Conservation (phyloP, 1,284 basidiomycete species). For the Hymenochaete sp. region DNA sequence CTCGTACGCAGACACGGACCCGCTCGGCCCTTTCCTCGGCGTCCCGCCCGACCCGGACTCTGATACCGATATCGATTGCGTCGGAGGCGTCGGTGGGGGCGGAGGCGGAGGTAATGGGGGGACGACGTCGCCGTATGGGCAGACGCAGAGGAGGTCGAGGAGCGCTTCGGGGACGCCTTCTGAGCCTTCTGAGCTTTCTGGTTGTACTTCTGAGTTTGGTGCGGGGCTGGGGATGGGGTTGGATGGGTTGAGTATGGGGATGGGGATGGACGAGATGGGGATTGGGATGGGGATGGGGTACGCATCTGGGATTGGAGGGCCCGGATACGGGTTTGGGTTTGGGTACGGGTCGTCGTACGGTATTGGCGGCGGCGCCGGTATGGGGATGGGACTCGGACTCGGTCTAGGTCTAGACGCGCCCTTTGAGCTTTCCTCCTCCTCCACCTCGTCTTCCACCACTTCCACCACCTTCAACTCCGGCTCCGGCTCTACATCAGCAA, state of each 20-base stretch:
- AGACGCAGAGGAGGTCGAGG: not conserved
- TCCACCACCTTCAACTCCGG: constrained; percentile 31
- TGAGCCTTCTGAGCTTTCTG: not conserved
- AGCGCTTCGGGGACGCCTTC: not conserved
- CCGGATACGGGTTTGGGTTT: not conserved
- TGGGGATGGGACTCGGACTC: constrained; percentile 19
- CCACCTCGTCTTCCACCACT: constrained; percentile 13
- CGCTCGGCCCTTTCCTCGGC: constrained; percentile 15
- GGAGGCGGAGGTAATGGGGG: too few species aligned
- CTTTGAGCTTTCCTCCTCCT: constrained; percentile 1
- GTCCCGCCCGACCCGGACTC: not conserved
- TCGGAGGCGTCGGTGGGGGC: too few species aligned
- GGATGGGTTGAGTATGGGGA: not conserved
- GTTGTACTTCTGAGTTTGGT: not conserved
- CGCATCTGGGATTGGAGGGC: not conserved
- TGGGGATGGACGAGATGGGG: not conserved
- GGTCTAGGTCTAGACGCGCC: too few species aligned
- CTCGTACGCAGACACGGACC: constrained; percentile 10
- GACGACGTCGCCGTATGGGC: too few species aligned
- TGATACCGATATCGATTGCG: not conserved
- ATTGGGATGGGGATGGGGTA: not conserved
- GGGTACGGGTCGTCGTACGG: not conserved
- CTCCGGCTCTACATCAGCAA: not conserved
- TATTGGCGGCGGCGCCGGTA: constrained; percentile 14
- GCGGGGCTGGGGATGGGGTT: not conserved